phyloP scores from a whole-genome alignment of 768 basidiomycete species.

The Leccinum incarnatum region DNA sequence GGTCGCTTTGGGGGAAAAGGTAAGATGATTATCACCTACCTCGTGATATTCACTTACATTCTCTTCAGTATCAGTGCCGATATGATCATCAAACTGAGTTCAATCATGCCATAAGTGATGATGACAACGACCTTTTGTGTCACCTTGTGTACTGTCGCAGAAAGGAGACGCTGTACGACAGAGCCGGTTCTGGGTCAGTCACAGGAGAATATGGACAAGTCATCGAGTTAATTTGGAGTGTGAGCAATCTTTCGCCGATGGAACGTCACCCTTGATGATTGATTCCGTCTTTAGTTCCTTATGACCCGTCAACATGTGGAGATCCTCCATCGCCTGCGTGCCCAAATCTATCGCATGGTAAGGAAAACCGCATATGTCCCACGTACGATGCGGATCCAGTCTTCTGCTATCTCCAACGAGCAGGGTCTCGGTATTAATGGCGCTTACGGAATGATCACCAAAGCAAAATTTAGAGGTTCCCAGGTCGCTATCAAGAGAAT shows the following conservation, averaged over 20 bases:
- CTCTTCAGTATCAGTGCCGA: slow-evolving; percentile 1
- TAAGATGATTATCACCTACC: not conserved
- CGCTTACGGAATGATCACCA: slow-evolving; percentile 21
- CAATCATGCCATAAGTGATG: slow-evolving; percentile 5
- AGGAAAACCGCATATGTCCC: slow-evolving; percentile 29
- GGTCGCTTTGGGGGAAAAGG: slow-evolving; percentile 3
- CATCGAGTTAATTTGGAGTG: slow-evolving; percentile 26
- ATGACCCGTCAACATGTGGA: not conserved
- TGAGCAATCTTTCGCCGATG: slow-evolving; percentile 1
- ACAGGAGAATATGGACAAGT: slow-evolving; percentile 15
- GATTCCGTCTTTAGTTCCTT: slow-evolving; percentile 13
- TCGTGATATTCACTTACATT: not conserved
- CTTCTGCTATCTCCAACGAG: not conserved
- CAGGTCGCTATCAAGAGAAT: slow-evolving; percentile 30
- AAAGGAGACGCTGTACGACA: slow-evolving; percentile 12
- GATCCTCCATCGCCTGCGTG: slow-evolving; percentile 14
- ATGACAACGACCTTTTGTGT: slow-evolving; percentile 17
- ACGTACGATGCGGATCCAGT: slow-evolving; percentile 9
- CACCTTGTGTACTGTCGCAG: slow-evolving; percentile 20
- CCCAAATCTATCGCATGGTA: slow-evolving; percentile 26
- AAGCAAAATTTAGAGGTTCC: slow-evolving; percentile 9
- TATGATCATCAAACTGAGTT: slow-evolving; percentile 15
- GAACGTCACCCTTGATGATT: not conserved
- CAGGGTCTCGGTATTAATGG: slow-evolving; percentile 4
- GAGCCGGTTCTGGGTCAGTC: not conserved